Conservation (phyloP, 1,284 basidiomycete species). For the Mrakiaceae sp. region DNA sequence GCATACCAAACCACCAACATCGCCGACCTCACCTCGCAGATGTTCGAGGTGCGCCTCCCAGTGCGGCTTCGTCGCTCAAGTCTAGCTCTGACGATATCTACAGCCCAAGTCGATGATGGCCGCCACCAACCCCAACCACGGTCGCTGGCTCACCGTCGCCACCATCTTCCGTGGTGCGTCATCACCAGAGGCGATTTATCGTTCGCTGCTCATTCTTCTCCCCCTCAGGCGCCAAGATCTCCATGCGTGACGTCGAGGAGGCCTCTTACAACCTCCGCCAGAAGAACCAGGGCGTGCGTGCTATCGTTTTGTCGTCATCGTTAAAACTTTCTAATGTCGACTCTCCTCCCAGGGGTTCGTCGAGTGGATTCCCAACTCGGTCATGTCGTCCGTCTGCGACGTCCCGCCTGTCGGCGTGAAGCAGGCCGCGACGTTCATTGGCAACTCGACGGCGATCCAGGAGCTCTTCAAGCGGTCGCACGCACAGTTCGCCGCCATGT, state of each 20-base stretch:
- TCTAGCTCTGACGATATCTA: too few species aligned
- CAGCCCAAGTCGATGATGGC: slow-evolving; percentile 60
- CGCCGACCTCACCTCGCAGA: slow-evolving; percentile 17
- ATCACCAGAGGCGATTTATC: neutral
- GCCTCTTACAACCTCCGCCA: slow-evolving; percentile 14
- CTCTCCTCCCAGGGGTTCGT: slow-evolving; percentile 3
- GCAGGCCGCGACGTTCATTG: slow-evolving; percentile 63
- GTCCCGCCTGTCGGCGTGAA: slow-evolving; percentile 71
- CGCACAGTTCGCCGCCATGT: slow-evolving; percentile 51
- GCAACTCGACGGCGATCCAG: slow-evolving; percentile 79
- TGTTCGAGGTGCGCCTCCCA: slow-evolving; percentile 48
- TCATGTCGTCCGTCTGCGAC: slow-evolving; percentile 30
- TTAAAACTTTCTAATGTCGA: neutral
- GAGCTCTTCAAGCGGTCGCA: slow-evolving; percentile 78
- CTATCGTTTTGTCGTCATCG: neutral
- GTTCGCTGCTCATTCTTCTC: neutral
- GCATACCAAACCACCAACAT: slow-evolving; percentile 14
- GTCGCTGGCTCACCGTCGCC: slow-evolving; percentile 54
- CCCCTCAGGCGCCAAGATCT: slow-evolving; percentile 34
- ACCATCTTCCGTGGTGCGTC: slow-evolving; percentile 65
- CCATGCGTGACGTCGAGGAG: slow-evolving; percentile 59
- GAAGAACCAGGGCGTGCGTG: slow-evolving; percentile 12
- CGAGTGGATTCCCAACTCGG: slow-evolving; percentile 25
- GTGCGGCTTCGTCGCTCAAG: too few species aligned
- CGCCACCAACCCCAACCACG: slow-evolving; percentile 17